Percentiles rank a stretch among this genome's conserved stretches.
These are phyloP conservation scores for Nicotiana sylvestris DNA, from an alignment of 257 asterid genomes.

Conservation along the genomic window DNA sequence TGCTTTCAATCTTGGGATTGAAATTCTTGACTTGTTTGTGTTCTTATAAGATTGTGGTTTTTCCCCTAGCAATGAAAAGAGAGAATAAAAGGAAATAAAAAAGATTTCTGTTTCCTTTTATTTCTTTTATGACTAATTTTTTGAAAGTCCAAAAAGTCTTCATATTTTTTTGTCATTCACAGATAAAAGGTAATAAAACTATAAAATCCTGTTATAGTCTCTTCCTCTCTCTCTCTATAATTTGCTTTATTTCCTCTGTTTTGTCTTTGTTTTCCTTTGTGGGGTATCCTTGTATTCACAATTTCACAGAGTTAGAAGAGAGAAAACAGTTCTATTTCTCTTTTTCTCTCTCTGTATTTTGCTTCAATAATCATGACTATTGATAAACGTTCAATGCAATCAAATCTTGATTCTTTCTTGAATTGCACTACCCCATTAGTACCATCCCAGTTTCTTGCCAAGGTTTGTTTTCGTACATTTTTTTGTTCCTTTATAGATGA, in stretches of 20 bases:
- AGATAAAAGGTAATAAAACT: conserved; percentile 10
- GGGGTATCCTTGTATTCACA: conserved; percentile 30
- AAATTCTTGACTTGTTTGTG: not conserved
- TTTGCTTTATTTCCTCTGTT: conserved; percentile 2
- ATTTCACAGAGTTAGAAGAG: conserved; percentile 31
- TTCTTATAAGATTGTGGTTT: conserved; percentile 25
- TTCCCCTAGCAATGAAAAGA: conserved; percentile 19
- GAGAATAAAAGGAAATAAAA: conserved; percentile 6
- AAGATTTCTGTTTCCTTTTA: conserved; percentile 33
- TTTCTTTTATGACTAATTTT: not conserved
- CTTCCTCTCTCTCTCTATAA: conserved; percentile 28
- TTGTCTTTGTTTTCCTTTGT: not conserved
- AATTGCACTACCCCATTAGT: conserved; percentile 37
- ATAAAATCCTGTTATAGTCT: conserved; percentile 65
- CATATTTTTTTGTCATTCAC: conserved; percentile 24
- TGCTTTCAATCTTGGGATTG: conserved; percentile 12
- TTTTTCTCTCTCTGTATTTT: conserved; percentile 6
- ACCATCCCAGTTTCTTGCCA: conserved; percentile 37
- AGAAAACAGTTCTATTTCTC: conserved; percentile 36
- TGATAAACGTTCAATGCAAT: conserved; percentile 30
- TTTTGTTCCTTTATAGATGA: not conserved
- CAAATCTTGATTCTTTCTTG: conserved; percentile 41
- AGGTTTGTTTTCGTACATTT: conserved; percentile 22
- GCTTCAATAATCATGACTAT: conserved; percentile 23
- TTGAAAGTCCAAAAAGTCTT: conserved; percentile 49